Base-by-base conservation (phyloP, 345 rosid species). In the Citrus medica region DNA sequence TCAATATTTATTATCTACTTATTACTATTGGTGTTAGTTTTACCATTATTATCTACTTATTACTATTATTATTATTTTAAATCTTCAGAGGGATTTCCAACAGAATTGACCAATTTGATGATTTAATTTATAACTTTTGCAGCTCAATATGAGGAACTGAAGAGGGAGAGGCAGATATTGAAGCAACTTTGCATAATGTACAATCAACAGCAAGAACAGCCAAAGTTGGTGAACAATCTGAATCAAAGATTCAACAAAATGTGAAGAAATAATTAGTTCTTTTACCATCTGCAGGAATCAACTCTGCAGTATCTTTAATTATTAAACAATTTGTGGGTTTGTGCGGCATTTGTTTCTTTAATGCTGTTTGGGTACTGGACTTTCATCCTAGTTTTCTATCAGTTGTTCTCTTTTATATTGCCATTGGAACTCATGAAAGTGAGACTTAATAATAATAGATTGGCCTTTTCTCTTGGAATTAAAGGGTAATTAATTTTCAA, bases 61-160 rank as follows among this genome's bases (percentile, higher is more conserved):
- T 46, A 46, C 51, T 13, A 46, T 42, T 46, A 46, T 46, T 46
- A 46, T 46, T 46, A 46, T 46, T 46, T 46, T 46, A 46, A 46
- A 46, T 13, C 51, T 46, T 46, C 5, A 46, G 16, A 46, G 51
- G 51, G 51, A 46, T 46, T 12, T 46, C 51, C 4, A 65, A 32
- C 25, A 65, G 16, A 65, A 65, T 21, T n/a, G 21, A 65, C 42
- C 46, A 65, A 64, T 4, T 21, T 1, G 21, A 17, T 38, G 59
- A 58, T 76, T 71, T 3, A n/a, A 53, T 21, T 71, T 3, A 46
- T 46, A 13, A 12, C 14, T 46, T 42, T 13, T 17, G 66, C 78
- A 82, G 87, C 73, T 79, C 71, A 79, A 74, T 79, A 70, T 66
- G 79, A 79, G 65, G 76, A 84, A 46, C 37, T 84, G 56, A 84